Evolutionary conservation across 768 basidiomycete species (phyloP), one percentile per base, ranked within the genome.

Genomic region (Trametes meyenii): DNA sequence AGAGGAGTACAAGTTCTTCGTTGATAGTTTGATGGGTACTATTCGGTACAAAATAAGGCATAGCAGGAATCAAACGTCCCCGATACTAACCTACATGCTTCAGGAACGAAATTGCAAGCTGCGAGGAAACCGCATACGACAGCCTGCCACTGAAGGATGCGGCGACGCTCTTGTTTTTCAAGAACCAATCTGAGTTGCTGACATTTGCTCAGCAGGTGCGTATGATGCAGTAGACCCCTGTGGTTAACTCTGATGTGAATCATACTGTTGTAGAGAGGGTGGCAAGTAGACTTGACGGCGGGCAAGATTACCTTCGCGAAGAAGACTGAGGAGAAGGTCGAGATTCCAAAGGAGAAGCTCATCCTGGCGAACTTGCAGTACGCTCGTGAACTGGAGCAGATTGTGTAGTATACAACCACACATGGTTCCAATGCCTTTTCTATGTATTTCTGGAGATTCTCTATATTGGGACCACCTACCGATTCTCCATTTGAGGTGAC

Each of bases 101-200:
- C 49, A 98, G 96, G 68, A 94, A 92, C 69, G 96, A 99, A 78
- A 99, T 99, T 67, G 96, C 96, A 14, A 92, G 92, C 68, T 98
- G 96, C 69, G 93, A 97, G 74, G 95, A 98, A 74, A 81, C 88
- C 17, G 96, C 96, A 5, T 99, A 99, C 65, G 87, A 92, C 65
- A 94, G 89, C 62, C 79, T 99, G 40, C 95, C 96, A 0, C 72
- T 98, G 54, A 88, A 90, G 67, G 95, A 97, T 66, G 96, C 96
- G 1, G 86, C 89, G 1, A 92, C 92, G 0, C 80, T 99, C 50
- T 77, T 99, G 55, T 99, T 98, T 84, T 97, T 96, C 79, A 85
- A 86, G 23, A 84, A 82, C 44, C 89, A 87, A 62, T 84, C 86
- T 4, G 95, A 97, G 57, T 79, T 96, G 10, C 74, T 92, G 55